These are phyloP conservation scores for Nemania serpens DNA, from an alignment of 2,329 filamentous ascomycete genomes.

Conservation along the genomic window DNA sequence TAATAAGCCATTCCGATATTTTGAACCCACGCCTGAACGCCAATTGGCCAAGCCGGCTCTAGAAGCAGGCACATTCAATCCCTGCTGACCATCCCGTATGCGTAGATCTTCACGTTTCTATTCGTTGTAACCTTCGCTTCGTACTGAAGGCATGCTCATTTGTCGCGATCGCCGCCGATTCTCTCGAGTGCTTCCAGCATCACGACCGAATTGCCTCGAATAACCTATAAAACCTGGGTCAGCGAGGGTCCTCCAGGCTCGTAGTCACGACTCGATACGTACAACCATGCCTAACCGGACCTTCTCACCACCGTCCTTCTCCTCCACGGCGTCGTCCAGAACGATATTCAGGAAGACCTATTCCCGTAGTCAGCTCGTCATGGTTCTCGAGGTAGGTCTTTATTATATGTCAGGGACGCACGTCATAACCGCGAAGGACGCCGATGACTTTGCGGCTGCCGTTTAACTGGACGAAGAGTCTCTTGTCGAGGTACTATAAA, in stretches of 20 bases:
- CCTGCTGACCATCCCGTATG: slow-evolving; percentile 4
- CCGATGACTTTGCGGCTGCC: slow-evolving; percentile 97
- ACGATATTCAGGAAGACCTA: slow-evolving; percentile 99
- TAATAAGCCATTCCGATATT: slow-evolving; percentile 9
- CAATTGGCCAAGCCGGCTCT: slow-evolving; percentile 17
- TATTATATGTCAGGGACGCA: slow-evolving; percentile 50
- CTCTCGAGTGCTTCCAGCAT: slow-evolving; percentile 87
- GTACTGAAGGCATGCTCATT: slow-evolving; percentile 31
- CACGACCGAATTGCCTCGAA: slow-evolving; percentile 96
- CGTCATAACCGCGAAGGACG: slow-evolving; percentile 93
- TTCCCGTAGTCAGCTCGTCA: slow-evolving; percentile 28
- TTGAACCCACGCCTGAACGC: slow-evolving; percentile 28
- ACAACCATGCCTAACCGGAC: slow-evolving; percentile 90
- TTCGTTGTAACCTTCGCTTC: slow-evolving; percentile 19
- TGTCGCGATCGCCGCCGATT: slow-evolving; percentile 63
- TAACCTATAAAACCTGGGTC: slow-evolving; percentile 64
- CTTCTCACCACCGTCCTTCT: slow-evolving; percentile 91
- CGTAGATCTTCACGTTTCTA: slow-evolving; percentile 29
- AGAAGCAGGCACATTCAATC: slow-evolving; percentile 3
- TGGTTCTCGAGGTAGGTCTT: neutral
- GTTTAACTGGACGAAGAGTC: slow-evolving; percentile 96
- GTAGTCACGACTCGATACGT: slow-evolving; percentile 46
- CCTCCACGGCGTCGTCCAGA: slow-evolving; percentile 93
- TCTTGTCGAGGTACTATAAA: slow-evolving; percentile 94
- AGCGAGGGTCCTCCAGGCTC: slow-evolving; percentile 28